Base-by-base conservation (phyloP, 352 stramenopile genomes). In the Phytophthora fragariae region DNA sequence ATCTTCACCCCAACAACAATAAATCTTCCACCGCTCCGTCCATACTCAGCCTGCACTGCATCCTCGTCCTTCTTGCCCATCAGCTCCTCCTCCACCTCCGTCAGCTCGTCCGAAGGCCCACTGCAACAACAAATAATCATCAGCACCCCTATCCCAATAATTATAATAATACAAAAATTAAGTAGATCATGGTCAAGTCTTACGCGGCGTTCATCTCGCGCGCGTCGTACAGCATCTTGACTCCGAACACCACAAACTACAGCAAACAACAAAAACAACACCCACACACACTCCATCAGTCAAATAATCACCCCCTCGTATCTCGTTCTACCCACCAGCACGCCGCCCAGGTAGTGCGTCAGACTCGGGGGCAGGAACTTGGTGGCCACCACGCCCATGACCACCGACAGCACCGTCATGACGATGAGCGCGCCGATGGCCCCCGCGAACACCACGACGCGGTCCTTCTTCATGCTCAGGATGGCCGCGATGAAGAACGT, bases 401-500 rank as follows among this genome's bases (percentile, higher is more conserved):
- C 82, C n/a, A 99, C 97, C 11, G 96, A 99, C 60, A 99, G 88
- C 35, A 99, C 84, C 33, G 97, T 99, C 97, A 99, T 99, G 19
- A 99, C 93, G 29, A 97, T 92, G 41, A 99, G 86, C 31, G 98
- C 98, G 19, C 85, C 89, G 60, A 99, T 97, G 12, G 94, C 97
- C 47, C 97, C 97, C 1, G 98, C 86, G 66, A 99, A 99, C 15
- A 98, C 97, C 52, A 99, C 92, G 21, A 99, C 83, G 54, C 92
- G 87, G 65, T 97, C 97, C 57, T 97, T 93, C 79, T 99, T 99
- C 83, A 98, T 98, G 29, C 97, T 98, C 57, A 99, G 72, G 72
- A 99, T 97, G 47, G 94, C 97, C 1, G 97, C 97, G 70, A 99
- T 99, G 81, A 99, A 99, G 75, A 99, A 99, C n/a, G 98, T 99